Percentiles rank a stretch among this genome's conserved stretches.
Conservation (phyloP, 257 asterid genomes). For the Gardenia jasminoides region DNA sequence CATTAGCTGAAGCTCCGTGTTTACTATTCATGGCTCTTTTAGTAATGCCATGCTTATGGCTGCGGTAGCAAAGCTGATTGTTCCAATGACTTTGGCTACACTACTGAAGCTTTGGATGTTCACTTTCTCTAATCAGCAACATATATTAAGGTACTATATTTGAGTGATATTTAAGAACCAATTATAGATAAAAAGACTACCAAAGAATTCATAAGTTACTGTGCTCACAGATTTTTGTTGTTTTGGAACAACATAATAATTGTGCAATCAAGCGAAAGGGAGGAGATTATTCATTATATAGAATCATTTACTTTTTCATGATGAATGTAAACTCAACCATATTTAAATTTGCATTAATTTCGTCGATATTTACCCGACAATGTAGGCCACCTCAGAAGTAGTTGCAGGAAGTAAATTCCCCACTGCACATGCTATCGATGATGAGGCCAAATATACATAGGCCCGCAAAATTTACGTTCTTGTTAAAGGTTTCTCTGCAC, state of each 20-base stretch:
- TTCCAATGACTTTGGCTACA: slow-evolving; percentile 51
- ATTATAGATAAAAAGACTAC: not conserved
- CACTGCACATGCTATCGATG: slow-evolving; percentile 44
- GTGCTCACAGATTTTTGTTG: too few relatives aligned
- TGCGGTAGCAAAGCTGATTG: slow-evolving; percentile 56
- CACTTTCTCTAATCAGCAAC: slow-evolving; percentile 53
- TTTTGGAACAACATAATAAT: too few relatives aligned
- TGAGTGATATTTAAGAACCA: not conserved
- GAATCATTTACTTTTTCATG: too few relatives aligned
- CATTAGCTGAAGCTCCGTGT: slow-evolving; percentile 35
- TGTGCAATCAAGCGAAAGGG: too few relatives aligned
- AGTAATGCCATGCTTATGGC: slow-evolving; percentile 60
- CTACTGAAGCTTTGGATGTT: slow-evolving; percentile 48
- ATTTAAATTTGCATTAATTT: not conserved
- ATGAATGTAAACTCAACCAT: too few relatives aligned
- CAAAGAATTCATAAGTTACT: not conserved
- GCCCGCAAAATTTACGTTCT: slow-evolving; percentile 39
- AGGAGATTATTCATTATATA: not conserved
- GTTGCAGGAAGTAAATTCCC: slow-evolving; percentile 38
- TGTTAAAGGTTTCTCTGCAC: slow-evolving; percentile 41
- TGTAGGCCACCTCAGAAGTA: slow-evolving; percentile 37
- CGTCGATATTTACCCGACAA: slow-evolving; percentile 26
- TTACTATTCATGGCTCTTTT: slow-evolving; percentile 68
- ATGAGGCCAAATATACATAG: slow-evolving; percentile 30
- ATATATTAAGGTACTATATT: too few relatives aligned